Conservation (phyloP, 2,329 filamentous ascomycete genomes). For the Fusarium continuum region DNA sequence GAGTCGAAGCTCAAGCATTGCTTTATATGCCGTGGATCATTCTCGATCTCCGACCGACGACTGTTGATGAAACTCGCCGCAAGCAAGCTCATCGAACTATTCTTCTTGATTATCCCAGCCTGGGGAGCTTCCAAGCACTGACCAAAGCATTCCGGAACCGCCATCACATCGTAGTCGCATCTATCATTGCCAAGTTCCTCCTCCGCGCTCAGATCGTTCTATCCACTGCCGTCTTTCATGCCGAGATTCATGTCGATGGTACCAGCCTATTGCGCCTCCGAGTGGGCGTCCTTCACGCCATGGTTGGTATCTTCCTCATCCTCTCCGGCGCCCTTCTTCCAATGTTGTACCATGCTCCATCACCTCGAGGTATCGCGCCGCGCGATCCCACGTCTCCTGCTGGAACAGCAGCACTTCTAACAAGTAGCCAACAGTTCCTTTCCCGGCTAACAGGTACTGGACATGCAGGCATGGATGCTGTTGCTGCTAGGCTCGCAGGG, state of each 20-base stretch:
- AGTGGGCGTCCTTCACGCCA: conserved; percentile 35
- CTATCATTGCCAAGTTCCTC: conserved; percentile 36
- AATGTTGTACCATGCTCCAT: conserved; percentile 43
- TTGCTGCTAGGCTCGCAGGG: conserved; percentile 37
- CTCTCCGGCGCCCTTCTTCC: conserved; percentile 31
- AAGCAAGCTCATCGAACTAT: conserved; percentile 43
- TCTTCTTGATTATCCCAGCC: conserved; percentile 42
- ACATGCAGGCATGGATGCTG: conserved; percentile 33
- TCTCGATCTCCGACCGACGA: conserved; percentile 37
- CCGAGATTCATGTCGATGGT: conserved; percentile 32
- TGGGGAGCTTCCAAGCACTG: conserved; percentile 37
- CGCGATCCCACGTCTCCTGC: conserved; percentile 43
- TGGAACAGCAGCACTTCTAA: conserved; percentile 40
- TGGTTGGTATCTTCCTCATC: conserved; percentile 39
- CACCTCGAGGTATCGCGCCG: conserved; percentile 41
- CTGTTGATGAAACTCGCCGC: conserved; percentile 41
- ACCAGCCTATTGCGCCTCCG: conserved; percentile 31
- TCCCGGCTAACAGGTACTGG: conserved; percentile 38
- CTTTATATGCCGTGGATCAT: conserved; percentile 45
- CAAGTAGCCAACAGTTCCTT: conserved; percentile 40
- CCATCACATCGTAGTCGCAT: conserved; percentile 42
- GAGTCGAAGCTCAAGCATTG: conserved; percentile 43
- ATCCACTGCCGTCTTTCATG: conserved; percentile 42
- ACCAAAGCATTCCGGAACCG: conserved; percentile 34
- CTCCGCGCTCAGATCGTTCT: conserved; percentile 41